Evolutionary conservation across 2,329 filamentous ascomycete genomes (phyloP), one percentile per base, ranked within the genome.

Genomic region (Ciborinia camelliae): DNA sequence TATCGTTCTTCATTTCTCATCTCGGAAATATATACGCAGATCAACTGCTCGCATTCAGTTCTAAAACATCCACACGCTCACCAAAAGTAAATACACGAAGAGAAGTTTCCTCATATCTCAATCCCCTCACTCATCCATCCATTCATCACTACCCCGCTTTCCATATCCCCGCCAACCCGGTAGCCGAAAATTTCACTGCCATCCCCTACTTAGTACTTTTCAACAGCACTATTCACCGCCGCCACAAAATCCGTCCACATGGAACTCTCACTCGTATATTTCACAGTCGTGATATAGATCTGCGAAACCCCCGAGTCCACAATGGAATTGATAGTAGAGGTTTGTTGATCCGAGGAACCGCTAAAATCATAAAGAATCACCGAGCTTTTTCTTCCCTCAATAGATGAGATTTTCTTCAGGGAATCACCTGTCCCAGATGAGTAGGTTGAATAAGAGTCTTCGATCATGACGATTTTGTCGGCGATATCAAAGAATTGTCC

Each of bases 281-380:
- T 48, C 18, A 39, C 47, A 1, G 59, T 62, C 20, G 60, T 62
- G 10, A 62, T 53, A 32, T 32, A 62, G 15, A 62, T 32, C 26
- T 62, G 37, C 35, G 28, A 3, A 2, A 45, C 20, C 2, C 60
- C 60, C 12, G 26, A 15, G 1, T 15, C 5, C 8, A 59, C 55
- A 30, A 59, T 20, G 9, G 43, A 32, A 14, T 61, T 51, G 1
- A 61, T 47, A 1, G 30, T 28, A 10, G 35, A 28, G 3, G 10
- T n/a, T 23, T 62, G 60, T 1, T 35, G 26, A 45, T 28, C n/a
- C 5, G 15, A 2, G 0, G 60, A 53, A 35, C 60, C 48, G 7
- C 20, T 37, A 18, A 62, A 62, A 18, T 47, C 37, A 14, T 62
- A 62, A 8, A 62, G n/a, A 15, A 62, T 62, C 1, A 62, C 60